Base-by-base conservation (phyloP, 768 basidiomycete genomes). In the Boletus vinaceobasis region DNA sequence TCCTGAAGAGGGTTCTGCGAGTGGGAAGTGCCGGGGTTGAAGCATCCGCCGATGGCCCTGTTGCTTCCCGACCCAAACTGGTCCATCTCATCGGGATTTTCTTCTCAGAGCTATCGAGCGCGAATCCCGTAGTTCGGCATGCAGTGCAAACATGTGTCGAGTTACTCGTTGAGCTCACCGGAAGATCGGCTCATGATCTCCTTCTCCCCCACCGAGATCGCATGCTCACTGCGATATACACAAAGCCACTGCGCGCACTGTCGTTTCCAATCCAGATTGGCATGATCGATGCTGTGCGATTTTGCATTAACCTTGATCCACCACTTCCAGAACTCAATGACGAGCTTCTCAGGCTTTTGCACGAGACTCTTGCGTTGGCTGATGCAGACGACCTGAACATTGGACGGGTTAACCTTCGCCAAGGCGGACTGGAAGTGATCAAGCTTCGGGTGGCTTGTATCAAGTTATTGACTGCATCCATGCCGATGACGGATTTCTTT, bases 231-330 rank as follows among this genome's bases (percentile, higher is more conserved):
- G 83, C 88, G 2, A 94, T 99, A 60, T 98, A 89, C 74, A 91
- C 90, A n/a, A 98, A 98, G 66, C 97, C 97, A 13, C 80, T 99
- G 19, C 81, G 97, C 49, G 97, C 97, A 0, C 79, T 99, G 26
- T 94, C 94, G 2, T 95, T 98, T 68, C 80, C 88, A 15, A 92
- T 93, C 64, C 97, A 98, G 70, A 97, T 98, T 53, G 97, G 95
- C 31, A 94, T 98, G 82, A 93, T 98, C 55, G 97, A 98, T 64
- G 93, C 93, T 17, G 85, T 98, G 56, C 89, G 95, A 10, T 99
- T 94, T 69, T 92, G 93, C 67, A 84, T 99, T 57, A 88, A 84
- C 53, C 76, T 98, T 33, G 83, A 90, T 27, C 95, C 97, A 10
- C 90, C 93, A 1, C 79, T 98, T 26, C 86, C 93, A 2, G 94